Percentiles rank a stretch among this genome's conserved stretches.
These are phyloP conservation scores for Elongisporangium anandrum DNA, from an alignment of 352 stramenopile genomes.

Conservation along the genomic window DNA sequence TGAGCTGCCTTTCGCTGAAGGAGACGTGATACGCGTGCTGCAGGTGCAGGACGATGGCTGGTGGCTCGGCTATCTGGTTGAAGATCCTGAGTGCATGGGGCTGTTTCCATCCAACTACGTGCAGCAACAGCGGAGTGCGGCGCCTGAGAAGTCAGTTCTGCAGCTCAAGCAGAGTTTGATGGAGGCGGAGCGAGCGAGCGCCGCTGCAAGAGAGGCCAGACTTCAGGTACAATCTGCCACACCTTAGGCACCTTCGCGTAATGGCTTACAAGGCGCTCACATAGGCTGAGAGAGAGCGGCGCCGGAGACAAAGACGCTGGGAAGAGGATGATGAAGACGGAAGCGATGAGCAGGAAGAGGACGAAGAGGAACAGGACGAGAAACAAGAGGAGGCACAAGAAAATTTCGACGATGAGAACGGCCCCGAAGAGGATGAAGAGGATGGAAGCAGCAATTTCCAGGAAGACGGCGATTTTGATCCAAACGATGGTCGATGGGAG, in stretches of 20 bases:
- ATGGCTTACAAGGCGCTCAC: not conserved
- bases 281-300: constrained; percentile 19
- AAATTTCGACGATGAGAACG: constrained; percentile 5
- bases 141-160: constrained; percentile 19
- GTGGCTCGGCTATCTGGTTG: constrained; percentile 43
- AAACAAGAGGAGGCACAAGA: constrained; percentile 12
- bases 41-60: constrained; percentile 56
- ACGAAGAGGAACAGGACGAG: constrained; percentile 6
- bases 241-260: not conserved
- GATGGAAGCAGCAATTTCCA: constrained; percentile 16
- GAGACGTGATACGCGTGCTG: constrained; percentile 40
- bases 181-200: constrained; percentile 33
- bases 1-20: constrained; percentile 43
- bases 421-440: constrained; percentile 16
- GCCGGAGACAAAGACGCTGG: constrained; percentile 8
- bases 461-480: too few relatives aligned
- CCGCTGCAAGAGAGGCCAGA: constrained; percentile 26
- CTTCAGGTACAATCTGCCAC: constrained; percentile 19
- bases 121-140: constrained; percentile 15
- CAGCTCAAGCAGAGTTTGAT: constrained; percentile 37
- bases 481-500: too few relatives aligned
- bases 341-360: constrained; percentile 7
- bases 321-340: constrained; percentile 5
- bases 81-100: constrained; percentile 21
- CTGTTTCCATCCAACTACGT: constrained; percentile 75